Conservation (phyloP, 345 rosid genomes). For the Viola odorata region DNA sequence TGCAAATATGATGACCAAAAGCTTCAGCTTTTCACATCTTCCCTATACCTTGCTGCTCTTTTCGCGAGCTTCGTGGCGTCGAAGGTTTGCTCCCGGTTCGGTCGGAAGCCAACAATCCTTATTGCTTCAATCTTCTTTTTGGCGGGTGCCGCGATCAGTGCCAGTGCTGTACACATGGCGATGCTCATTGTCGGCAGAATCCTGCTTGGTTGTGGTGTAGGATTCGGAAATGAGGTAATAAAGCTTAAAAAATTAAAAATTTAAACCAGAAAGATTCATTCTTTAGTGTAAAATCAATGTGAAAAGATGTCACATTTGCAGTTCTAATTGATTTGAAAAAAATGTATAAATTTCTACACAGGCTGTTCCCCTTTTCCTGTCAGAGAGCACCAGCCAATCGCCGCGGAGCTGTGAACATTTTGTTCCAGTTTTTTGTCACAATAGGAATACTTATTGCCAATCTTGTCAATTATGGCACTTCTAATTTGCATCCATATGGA, state of each 20-base stretch:
- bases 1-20: slow-evolving; percentile 24
- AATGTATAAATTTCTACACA: background rate
- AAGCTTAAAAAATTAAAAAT: background rate
- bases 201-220: slow-evolving; percentile 25
- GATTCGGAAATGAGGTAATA: slow-evolving; percentile 21
- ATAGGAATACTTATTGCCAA: slow-evolving; percentile 18
- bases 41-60: slow-evolving; percentile 22
- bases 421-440: slow-evolving; percentile 18
- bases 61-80: slow-evolving; percentile 23
- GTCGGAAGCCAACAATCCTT: slow-evolving; percentile 21
- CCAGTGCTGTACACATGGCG: slow-evolving; percentile 1
- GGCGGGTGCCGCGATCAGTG: slow-evolving; percentile 11
- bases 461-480: slow-evolving; percentile 13
- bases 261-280: background rate
- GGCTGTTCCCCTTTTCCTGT: slow-evolving; percentile 22
- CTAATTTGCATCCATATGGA: slow-evolving; percentile 14
- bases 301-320: no score
- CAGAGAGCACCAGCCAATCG: slow-evolving; percentile 14
- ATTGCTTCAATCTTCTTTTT: slow-evolving; percentile 17
- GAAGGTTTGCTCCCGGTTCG: slow-evolving; percentile 6
- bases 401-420: slow-evolving; percentile 22
- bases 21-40: slow-evolving; percentile 31
- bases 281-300: no score
- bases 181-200: slow-evolving; percentile 26
- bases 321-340: background rate